Evolutionary conservation across 2,329 filamentous ascomycete species (phyloP), one percentile per base, ranked within the genome.

Genomic region (Cercospora zeina): DNA sequence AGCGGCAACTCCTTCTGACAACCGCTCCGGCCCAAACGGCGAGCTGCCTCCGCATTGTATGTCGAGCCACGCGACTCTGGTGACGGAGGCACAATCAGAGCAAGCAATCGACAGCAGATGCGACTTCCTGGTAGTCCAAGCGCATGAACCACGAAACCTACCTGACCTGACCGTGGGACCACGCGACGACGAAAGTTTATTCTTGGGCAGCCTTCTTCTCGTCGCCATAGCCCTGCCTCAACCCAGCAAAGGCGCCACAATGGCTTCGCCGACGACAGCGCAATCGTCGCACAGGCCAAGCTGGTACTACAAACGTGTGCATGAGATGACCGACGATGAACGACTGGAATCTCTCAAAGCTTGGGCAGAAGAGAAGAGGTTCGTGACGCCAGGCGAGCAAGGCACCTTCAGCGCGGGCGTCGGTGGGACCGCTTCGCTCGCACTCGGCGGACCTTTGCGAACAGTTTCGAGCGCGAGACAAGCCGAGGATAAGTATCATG

Each of bases 341-440:
- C 64, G 68, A 1, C 57, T 70, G 4, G 61, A 59, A 5, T 65
- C 67, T 4, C 53, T 69, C 2, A 61, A 64, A 49, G 66, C 64
- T 14, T 69, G 62, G 58, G 68, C 66, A 9, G 68, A 70, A 55
- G 65, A 65, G 60, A 68, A 69, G 63, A 68, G 67, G 56, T 68
- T 64, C 50, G 62, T 69, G 11, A 61, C 31, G 10, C 67, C 67
- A 21, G 67, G 66, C 24, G 63, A 68, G 42, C 61, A 60, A n/a
- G 68, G 67, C 9, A 70, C 68, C 3, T 42, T 70, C 4, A 51
- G 60, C 10, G 53, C 45, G 8, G 61, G 54, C 4, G 33, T 47
- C 16, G 59, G 59, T 27, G 64, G 62, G n/a, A 62, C 63, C 42
- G 54, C 57, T 37, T 51, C 66, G 14, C 39, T 68, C 14, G 66